Percentiles rank a stretch among this genome's conserved stretches.
phyloP scores from a whole-genome alignment of 352 stramenopile species.

The Pythium monospermum region DNA sequence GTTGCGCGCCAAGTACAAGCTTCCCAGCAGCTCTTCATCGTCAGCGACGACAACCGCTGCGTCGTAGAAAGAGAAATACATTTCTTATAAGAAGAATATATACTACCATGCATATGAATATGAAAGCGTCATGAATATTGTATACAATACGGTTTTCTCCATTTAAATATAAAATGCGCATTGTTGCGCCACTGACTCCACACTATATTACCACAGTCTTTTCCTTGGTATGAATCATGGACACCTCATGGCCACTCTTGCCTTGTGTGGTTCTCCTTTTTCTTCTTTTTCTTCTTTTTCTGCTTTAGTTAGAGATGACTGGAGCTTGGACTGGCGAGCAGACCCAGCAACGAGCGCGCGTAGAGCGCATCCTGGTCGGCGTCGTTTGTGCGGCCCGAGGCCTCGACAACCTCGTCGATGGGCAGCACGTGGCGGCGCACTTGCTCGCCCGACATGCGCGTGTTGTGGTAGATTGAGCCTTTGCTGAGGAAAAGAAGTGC shows the following conservation, averaged over 20 bases:
- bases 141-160: no score
- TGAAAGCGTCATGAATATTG: no score
- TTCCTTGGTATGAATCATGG: no score
- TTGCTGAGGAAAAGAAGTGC: slow-evolving; percentile 12
- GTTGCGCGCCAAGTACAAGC: slow-evolving; percentile 67
- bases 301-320: slow-evolving; percentile 32
- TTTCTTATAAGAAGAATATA: no score
- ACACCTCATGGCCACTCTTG: no score
- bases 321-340: slow-evolving; percentile 27
- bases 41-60: slow-evolving; percentile 6
- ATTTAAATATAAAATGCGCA: no score
- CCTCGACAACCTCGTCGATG: slow-evolving; percentile 31
- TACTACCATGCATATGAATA: background rate
- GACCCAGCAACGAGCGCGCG: slow-evolving; percentile 38
- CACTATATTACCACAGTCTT: no score
- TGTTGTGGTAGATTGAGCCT: slow-evolving; percentile 48
- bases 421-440: slow-evolving; percentile 37
- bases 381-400: slow-evolving; percentile 38
- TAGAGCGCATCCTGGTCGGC: slow-evolving; percentile 37
- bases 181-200: no score
- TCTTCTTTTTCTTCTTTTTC: background rate
- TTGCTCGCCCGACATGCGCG: slow-evolving; percentile 52
- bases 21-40: slow-evolving; percentile 15
- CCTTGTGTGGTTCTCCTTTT: no score
- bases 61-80: no score